Base-by-base conservation (phyloP, 345 rosid species). In the Gynandropsis gynandra region DNA sequence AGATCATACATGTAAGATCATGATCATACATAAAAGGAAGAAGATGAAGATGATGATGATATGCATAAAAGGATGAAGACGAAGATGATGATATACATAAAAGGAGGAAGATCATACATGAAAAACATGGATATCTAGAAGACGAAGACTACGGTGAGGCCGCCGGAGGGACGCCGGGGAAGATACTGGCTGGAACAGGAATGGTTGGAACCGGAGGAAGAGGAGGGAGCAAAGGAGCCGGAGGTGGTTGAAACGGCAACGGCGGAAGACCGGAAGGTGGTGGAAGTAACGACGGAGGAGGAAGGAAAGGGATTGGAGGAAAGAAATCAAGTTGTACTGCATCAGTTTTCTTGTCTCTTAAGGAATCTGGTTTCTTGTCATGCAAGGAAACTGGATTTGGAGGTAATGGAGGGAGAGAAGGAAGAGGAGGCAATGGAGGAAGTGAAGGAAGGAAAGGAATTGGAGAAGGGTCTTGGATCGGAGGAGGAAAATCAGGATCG, bases 121-220 rank as follows among this genome's bases (percentile, higher is more conserved):
- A n/a, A n/a, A n/a, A n/a, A n/a, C n/a, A n/a, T n/a, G n/a, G n/a
- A n/a, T n/a, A n/a, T n/a, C n/a, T n/a, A n/a, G n/a, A n/a, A n/a
- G 0, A 37, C 20, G 5, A 4, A 32, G 8, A 51, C 6, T 21
- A 40, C 8, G 8, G 18, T 19, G 74, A 36, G 41, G 76, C 71
- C 8, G 76, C 71, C 8, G 80, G 75, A 4, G 84, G 80, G 51
- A 43, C 8, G 24, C 76, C 77, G 1, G 73, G 74, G 57, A 70
- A 0, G 47, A 36, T 9, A 74, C 73, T 0, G 78, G 73, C 48
- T n/a, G n/a, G n/a, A n/a, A n/a, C n/a, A n/a, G 74, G 81, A 4
- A 80, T 71, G 2, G 74, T 9, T 68, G 87, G 17, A 68, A 36
- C 29, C 69, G 76, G 73, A 3, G 89, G 85, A 0, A 74, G 42